Evolutionary conservation across 1,284 basidiomycete species (phyloP), one percentile per base, ranked within the genome.

Genomic region (Paramarasmius palmivorus): DNA sequence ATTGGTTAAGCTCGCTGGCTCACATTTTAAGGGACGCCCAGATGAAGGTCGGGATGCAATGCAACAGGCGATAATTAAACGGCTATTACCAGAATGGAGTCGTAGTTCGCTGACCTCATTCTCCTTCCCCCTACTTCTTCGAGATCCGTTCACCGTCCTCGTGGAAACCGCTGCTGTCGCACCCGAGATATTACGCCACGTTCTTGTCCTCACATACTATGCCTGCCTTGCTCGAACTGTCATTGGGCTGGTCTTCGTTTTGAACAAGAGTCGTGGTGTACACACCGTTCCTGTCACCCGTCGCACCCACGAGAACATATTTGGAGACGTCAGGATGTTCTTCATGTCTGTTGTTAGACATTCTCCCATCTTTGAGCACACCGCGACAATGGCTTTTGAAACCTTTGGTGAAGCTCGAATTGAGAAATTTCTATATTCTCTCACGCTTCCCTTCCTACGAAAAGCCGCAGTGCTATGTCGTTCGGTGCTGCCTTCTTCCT

Each of bases 401-500:
- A 81, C 84, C 5, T 91, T 90, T 62, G 90, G 90, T 50, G 86
- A 92, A 61, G 84, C 84, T 2, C 77, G 86, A 23, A 86, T 98
- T 50, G 91, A 95, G 65, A 93, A 91, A 70, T 73, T 96, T 48
- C 73, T 98, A 44, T 95, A 96, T 67, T 80, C 86, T 0, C 93
- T 95, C 71, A 95, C 93, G 0, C 76, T 99, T 6, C 95, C 95
- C 1, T 98, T 98, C 78, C 80, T 98, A n/a, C 88, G 95, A 35
- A 84, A 92, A 4, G 92, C 92, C 0, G 88, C 93, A 5, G 92
- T 98, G 37, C 78, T 98, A 8, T 92, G 88, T 59, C 86, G 90
- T 12, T 83, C 92, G 1, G 77, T 94, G 19, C 77, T 90, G 56
- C 90, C 82, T 7, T 75, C 72, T 23, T 76, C 82, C 14, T 87